Evolutionary conservation across 2,329 filamentous ascomycete species (phyloP).

Genomic region (Biscogniauxia sp.): DNA sequence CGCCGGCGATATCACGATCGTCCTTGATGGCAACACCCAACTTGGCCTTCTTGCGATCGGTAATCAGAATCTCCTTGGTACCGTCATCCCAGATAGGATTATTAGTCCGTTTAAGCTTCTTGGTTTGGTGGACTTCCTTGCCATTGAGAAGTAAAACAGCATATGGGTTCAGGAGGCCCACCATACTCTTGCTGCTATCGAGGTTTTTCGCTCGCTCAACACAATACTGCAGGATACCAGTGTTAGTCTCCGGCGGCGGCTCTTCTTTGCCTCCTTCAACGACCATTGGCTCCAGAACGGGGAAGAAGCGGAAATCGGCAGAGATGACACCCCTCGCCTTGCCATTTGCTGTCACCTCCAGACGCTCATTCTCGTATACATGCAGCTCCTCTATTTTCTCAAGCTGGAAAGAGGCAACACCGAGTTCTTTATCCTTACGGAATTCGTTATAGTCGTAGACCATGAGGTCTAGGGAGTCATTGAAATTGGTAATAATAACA

Average conservation of each 20-base stretch:
- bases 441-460: slow-evolving; percentile 93
- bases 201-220: slow-evolving; percentile 96
- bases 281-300: slow-evolving; percentile 72
- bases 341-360: slow-evolving; percentile 83
- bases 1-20: slow-evolving; percentile 78
- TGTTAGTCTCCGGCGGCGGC: slow-evolving; percentile 83
- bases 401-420: slow-evolving; percentile 78
- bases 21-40: slow-evolving; percentile 94
- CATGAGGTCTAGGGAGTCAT: slow-evolving; percentile 80
- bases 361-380: slow-evolving; percentile 77
- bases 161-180: slow-evolving; percentile 90
- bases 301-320: slow-evolving; percentile 91
- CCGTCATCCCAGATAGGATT: slow-evolving; percentile 95
- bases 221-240: slow-evolving; percentile 89
- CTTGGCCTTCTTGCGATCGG: slow-evolving; percentile 85
- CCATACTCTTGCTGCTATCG: slow-evolving; percentile 85
- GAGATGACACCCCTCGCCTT: slow-evolving; percentile 78
- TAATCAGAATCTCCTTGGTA: slow-evolving; percentile 91
- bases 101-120: slow-evolving; percentile 94
- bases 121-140: slow-evolving; percentile 84
- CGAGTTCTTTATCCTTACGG: slow-evolving; percentile 94
- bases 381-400: slow-evolving; percentile 76
- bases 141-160: slow-evolving; percentile 85
- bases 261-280: slow-evolving; percentile 78
- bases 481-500: slow-evolving; percentile 87